A percentile compares a stretch with the other conserved stretches of the same genome.
phyloP scores from a whole-genome alignment of 176 grass and related monocot species.

The Aegilops umbellulata region DNA sequence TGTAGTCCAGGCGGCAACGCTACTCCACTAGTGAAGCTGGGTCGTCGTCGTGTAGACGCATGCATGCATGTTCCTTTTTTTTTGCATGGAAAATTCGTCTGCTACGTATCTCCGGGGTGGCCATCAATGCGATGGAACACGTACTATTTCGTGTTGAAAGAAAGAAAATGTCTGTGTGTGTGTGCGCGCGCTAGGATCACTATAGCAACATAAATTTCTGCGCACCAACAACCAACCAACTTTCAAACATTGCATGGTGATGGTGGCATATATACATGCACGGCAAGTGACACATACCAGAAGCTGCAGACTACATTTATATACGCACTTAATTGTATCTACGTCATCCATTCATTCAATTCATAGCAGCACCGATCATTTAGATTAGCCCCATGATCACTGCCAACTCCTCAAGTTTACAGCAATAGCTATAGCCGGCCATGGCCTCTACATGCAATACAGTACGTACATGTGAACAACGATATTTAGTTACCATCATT shows the following conservation, averaged over 20 bases:
- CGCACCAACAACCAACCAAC: constrained; percentile 40
- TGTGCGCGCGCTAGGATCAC: background rate
- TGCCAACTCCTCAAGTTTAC: background rate
- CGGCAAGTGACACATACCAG: constrained; percentile 38
- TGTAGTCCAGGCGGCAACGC: background rate
- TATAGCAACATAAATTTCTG: constrained; percentile 32
- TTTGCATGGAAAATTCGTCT: background rate
- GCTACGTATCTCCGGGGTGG: background rate
- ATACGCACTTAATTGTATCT: constrained; percentile 47
- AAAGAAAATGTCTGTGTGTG: background rate
- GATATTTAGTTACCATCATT: constrained; percentile 12
- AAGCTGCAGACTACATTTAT: constrained; percentile 46
- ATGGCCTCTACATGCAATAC: background rate
- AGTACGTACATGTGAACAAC: constrained; percentile 21
- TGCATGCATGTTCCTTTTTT: background rate
- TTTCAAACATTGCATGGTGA: constrained; percentile 16
- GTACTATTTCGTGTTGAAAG: background rate
- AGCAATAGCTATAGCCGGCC: background rate
- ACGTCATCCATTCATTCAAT: constrained; percentile 17
- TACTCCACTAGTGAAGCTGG: background rate
- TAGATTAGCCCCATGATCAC: background rate
- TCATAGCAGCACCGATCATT: background rate
- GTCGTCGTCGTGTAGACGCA: background rate
- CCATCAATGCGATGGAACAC: background rate
- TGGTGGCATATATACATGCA: background rate